Evolutionary conservation across 148 eudicot genomes (phyloP), one percentile per base, ranked within the genome.

Genomic region (Nepenthes gracilis): DNA sequence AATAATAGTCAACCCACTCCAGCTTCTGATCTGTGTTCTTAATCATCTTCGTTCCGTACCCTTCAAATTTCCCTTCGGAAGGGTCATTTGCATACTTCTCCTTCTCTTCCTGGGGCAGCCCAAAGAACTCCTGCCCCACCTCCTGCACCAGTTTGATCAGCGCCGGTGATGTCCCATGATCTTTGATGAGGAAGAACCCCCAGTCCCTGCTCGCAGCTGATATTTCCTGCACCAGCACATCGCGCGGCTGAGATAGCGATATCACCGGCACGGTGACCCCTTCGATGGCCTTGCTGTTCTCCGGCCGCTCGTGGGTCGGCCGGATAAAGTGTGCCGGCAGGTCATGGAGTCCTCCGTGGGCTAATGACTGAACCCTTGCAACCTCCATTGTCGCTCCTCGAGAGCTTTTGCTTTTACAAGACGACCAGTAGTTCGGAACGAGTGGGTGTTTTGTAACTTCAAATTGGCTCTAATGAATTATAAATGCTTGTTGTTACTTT

Each of bases 1-100:
- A 75, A 51, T 43, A 79, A 61, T 79, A 75, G 62, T 79, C 80
- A 48, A 79, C 14, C 83, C 83, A 75, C 64, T 79, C 83, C 43
- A 72, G 40, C 59, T 75, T 75, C 53, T 69, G 70, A 1, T 72
- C 79, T 12, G 53, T 43, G 38, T 75, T 69, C 51, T 64, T 75
- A 2, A 70, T 56, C 80, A 79, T 49, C 69, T 63, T 79, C 2
- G 80, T 75, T 0, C 83, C 83, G 36, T 79, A 79, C 2, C 83
- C 83, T 63, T 75, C 83, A 54, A 72, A 64, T 4, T 58, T 54
- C 5, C 70, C 75, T 33, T 54, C 68, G 1, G 67, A 47, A 34
- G 74, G 83, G 55, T 75, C 75, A 61, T 79, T 79, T 1, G 83
- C 76, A 37, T 68, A 59, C 58, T 55, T 75, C 67, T 79, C 83